Conservation (phyloP, 2,329 filamentous ascomycete species). For the Nothophoma quercina region DNA sequence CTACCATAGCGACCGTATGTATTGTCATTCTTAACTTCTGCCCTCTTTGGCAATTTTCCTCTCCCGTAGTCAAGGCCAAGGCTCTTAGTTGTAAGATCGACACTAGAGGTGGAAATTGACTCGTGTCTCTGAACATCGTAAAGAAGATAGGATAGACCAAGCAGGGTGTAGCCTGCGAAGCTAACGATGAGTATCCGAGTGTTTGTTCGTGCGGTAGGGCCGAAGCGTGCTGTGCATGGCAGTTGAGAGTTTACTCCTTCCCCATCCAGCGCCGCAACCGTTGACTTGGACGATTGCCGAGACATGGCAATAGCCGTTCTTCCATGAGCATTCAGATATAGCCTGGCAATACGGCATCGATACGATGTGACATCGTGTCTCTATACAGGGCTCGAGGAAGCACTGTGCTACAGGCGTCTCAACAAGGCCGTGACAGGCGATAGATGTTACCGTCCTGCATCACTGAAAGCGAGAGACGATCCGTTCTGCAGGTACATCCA, state of each 20-base stretch:
- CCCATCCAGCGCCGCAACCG: background rate
- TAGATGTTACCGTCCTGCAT: background rate
- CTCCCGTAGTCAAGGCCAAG: slow-evolving; percentile 12
- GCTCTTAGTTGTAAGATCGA: slow-evolving; percentile 4
- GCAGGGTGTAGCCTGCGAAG: background rate
- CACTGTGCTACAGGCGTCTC: too few relatives aligned
- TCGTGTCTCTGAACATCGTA: background rate
- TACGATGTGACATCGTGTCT: background rate
- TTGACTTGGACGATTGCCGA: slow-evolving; percentile 6
- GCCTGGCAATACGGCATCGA: too few relatives aligned
- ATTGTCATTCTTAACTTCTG: slow-evolving; percentile 32
- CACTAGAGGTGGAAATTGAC: slow-evolving; percentile 4
- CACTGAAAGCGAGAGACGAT: background rate
- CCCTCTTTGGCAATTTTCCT: slow-evolving; percentile 13
- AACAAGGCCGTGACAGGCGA: too few relatives aligned
- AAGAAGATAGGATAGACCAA: background rate
- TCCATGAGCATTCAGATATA: background rate
- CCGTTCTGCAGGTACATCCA: background rate
- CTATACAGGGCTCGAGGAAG: background rate
- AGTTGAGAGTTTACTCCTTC: slow-evolving; percentile 16
- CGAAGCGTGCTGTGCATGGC: slow-evolving; percentile 4
- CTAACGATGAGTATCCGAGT: background rate
- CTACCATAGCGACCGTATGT: slow-evolving; percentile 18
- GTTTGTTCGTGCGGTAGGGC: background rate
- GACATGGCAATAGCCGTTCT: background rate